Evolutionary conservation across 2,329 filamentous ascomycete genomes (phyloP).

Genomic region (Penicillium janthinellum): DNA sequence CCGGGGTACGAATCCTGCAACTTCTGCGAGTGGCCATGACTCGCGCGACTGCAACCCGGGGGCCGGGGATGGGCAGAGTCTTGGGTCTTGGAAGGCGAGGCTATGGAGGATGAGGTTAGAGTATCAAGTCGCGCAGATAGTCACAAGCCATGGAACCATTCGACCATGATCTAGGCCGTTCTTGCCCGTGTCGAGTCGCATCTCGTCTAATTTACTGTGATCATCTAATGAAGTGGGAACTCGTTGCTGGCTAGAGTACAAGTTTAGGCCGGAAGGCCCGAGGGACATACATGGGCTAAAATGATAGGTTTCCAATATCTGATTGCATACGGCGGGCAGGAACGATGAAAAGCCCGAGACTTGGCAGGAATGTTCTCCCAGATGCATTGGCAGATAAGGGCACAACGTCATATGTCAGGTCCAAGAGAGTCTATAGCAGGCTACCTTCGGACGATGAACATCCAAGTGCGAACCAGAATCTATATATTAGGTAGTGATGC

Average conservation of each 20-base stretch:
- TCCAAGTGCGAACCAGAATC: background rate
- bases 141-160: background rate
- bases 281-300: too few species aligned
- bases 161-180: background rate
- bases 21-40: background rate
- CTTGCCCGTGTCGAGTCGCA: background rate
- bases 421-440: background rate
- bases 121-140: background rate
- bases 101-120: background rate
- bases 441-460: background rate
- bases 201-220: background rate
- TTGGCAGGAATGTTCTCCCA: background rate
- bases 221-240: background rate
- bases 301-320: background rate
- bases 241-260: too few species aligned
- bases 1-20: background rate
- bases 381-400: too few species aligned
- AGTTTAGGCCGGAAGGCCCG: too few species aligned
- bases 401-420: background rate
- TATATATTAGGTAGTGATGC: background rate
- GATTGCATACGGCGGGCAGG: too few species aligned
- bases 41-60: conserved; percentile 2
- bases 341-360: background rate
- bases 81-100: background rate
- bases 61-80: background rate